A percentile compares a stretch with the other conserved stretches of the same genome.
phyloP scores from a whole-genome alignment of 2,329 filamentous ascomycete genomes.

The Furcasterigmium sp. region DNA sequence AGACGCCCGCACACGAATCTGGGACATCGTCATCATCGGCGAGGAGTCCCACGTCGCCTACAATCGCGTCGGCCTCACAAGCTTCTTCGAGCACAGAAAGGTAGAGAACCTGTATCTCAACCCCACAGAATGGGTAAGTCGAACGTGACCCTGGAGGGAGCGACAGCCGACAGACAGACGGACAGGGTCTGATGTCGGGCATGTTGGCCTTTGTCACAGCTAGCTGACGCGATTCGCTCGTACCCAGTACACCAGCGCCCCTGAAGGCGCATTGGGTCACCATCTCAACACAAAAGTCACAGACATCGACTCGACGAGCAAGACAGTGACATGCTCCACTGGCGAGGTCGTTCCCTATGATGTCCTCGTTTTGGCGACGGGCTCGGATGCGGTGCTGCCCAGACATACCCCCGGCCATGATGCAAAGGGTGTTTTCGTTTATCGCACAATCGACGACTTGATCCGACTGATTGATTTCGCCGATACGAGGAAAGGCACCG shows the following conservation, averaged over 20 bases:
- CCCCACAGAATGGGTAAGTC: slow-evolving; percentile 73
- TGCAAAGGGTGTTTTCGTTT: slow-evolving; percentile 81
- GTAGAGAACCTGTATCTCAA: slow-evolving; percentile 89
- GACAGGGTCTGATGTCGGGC: not conserved
- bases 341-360: slow-evolving; percentile 70
- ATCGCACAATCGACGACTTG: slow-evolving; percentile 79
- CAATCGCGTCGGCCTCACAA: slow-evolving; percentile 84
- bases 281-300: slow-evolving; percentile 70
- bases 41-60: slow-evolving; percentile 86
- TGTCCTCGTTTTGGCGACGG: slow-evolving; percentile 76
- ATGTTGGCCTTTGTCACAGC: slow-evolving; percentile 1
- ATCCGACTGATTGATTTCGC: slow-evolving; percentile 72
- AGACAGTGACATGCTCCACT: slow-evolving; percentile 65
- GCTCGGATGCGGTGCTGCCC: slow-evolving; percentile 75
- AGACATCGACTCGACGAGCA: slow-evolving; percentile 56
- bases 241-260: slow-evolving; percentile 62
- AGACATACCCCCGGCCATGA: slow-evolving; percentile 69
- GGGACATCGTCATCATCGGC: slow-evolving; percentile 78
- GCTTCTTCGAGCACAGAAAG: slow-evolving; percentile 80
- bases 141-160: too few relatives aligned
- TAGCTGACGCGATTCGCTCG: slow-evolving; percentile 1
- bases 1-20: slow-evolving; percentile 69
- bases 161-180: too few relatives aligned
- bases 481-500: slow-evolving; percentile 57
- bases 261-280: slow-evolving; percentile 64